These are phyloP conservation scores for Colletotrichum tropicicola DNA, from an alignment of 2,329 filamentous ascomycete species.

Conservation along the genomic window DNA sequence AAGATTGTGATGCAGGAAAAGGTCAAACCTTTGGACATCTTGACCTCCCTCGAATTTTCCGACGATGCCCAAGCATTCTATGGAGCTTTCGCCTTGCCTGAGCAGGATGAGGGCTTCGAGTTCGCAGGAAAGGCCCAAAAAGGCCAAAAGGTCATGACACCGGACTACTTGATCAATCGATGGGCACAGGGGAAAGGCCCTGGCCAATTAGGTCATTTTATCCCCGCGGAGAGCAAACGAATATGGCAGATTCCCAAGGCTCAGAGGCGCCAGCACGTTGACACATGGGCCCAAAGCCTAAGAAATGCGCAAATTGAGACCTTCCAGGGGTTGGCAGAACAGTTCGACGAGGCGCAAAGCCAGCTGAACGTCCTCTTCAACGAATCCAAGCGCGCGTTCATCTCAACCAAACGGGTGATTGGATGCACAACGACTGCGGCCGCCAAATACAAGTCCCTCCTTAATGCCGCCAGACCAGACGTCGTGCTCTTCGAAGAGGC, in stretches of 20 bases:
- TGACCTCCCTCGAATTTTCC: slow-evolving; percentile 60
- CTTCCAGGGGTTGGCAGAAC: slow-evolving; percentile 46
- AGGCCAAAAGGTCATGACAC: slow-evolving; percentile 52
- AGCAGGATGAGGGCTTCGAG: slow-evolving; percentile 52
- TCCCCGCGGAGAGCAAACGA: slow-evolving; percentile 35
- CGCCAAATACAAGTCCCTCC: slow-evolving; percentile 65
- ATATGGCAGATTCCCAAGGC: slow-evolving; percentile 61
- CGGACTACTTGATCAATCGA: slow-evolving; percentile 58
- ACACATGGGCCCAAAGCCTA: slow-evolving; percentile 54
- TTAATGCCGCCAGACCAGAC: slow-evolving; percentile 64
- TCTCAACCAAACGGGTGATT: slow-evolving; percentile 68
- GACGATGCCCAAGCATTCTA: slow-evolving; percentile 60
- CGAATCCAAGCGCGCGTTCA: slow-evolving; percentile 49
- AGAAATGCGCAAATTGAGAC: slow-evolving; percentile 58
- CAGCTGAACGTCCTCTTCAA: slow-evolving; percentile 53
- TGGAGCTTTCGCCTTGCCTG: slow-evolving; percentile 64
- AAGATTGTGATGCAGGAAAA: slow-evolving; percentile 18
- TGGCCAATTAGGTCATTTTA: slow-evolving; percentile 47
- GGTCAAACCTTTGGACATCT: slow-evolving; percentile 38
- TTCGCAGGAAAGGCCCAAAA: slow-evolving; percentile 53
- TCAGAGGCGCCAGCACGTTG: slow-evolving; percentile 25
- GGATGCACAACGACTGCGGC: slow-evolving; percentile 77
- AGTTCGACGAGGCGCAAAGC: slow-evolving; percentile 52
- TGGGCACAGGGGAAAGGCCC: slow-evolving; percentile 61
- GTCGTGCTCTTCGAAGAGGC: slow-evolving; percentile 77